Percentiles rank a stretch among this genome's conserved stretches.
Conservation (phyloP, 495 filamentous ascomycete genomes). For the Aspergillus wentii region DNA sequence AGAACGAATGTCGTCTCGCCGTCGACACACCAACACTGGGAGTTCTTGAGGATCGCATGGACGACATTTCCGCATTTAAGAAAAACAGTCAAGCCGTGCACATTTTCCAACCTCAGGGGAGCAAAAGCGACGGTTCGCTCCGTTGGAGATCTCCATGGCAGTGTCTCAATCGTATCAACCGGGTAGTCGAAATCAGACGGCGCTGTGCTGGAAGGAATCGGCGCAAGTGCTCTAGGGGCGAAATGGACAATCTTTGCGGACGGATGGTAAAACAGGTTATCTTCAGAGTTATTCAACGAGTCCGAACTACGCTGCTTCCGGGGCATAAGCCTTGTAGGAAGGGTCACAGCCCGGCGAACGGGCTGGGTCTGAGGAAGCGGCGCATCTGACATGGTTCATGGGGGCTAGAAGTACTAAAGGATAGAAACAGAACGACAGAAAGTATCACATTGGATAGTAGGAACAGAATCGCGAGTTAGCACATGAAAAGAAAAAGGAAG, state of each 20-base stretch:
- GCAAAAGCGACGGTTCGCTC: constrained; percentile 82
- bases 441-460: constrained; percentile 17
- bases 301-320: constrained; percentile 28
- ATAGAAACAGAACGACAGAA: constrained; percentile 3
- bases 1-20: constrained; percentile 77
- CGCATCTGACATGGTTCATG: constrained; percentile 38
- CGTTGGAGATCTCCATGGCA: constrained; percentile 69
- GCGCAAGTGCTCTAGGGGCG: constrained; percentile 36
- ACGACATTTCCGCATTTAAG: constrained; percentile 76
- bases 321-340: constrained; percentile 46
- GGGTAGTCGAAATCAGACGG: constrained; percentile 45
- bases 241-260: constrained; percentile 64
- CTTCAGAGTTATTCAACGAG: constrained; percentile 44
- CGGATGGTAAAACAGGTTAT: constrained; percentile 66
- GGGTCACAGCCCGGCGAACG: constrained; percentile 54
- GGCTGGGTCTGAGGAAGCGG: constrained; percentile 29
- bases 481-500: constrained; percentile 10
- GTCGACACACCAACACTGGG: constrained; percentile 90
- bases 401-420: constrained; percentile 9
- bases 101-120: constrained; percentile 71
- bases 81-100: constrained; percentile 77
- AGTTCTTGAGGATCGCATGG: constrained; percentile 80
- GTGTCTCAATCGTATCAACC: constrained; percentile 42
- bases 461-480: no score
- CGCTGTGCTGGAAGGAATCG: constrained; percentile 35